Evolutionary conservation across 495 filamentous ascomycete genomes (phyloP).

Genomic region (Massariosphaeria phaeospora): DNA sequence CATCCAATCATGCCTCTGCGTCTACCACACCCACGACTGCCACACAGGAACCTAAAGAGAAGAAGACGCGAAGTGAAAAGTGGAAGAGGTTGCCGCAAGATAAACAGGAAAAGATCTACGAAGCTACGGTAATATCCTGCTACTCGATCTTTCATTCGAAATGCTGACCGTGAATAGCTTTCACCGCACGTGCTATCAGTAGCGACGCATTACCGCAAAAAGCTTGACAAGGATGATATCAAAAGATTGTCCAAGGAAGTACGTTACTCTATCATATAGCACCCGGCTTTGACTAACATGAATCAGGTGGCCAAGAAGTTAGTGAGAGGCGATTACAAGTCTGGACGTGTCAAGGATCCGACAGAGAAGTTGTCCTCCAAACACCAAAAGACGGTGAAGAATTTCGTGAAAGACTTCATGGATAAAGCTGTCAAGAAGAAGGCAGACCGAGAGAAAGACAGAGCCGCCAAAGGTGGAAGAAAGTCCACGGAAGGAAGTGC

Average conservation of each 20-base stretch:
- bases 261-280: conserved; percentile 20
- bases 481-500: conserved; percentile 29
- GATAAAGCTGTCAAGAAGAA: conserved; percentile 78
- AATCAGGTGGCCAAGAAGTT: conserved; percentile 70
- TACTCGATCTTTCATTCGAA: not conserved
- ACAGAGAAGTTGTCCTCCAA: conserved; percentile 65
- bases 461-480: conserved; percentile 51
- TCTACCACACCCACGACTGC: conserved; percentile 48
- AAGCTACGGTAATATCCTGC: conserved; percentile 66
- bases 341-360: conserved; percentile 75
- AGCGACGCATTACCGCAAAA: conserved; percentile 76
- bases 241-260: conserved; percentile 86
- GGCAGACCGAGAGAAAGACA: conserved; percentile 60
- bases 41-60: conserved; percentile 51
- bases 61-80: conserved; percentile 74
- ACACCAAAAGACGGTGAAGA: conserved; percentile 75
- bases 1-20: conserved; percentile 54
- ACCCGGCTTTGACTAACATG: conserved; percentile 1
- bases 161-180: conserved; percentile 50
- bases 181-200: conserved; percentile 79
- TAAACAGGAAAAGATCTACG: conserved; percentile 88
- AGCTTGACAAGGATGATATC: conserved; percentile 78
- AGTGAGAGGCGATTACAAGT: conserved; percentile 83
- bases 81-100: conserved; percentile 75
- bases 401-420: conserved; percentile 75